Percentiles rank a stretch among this genome's conserved stretches.
phyloP scores from a whole-genome alignment of 176 grass and related monocot genomes.

The Phoenix roebelenii region DNA sequence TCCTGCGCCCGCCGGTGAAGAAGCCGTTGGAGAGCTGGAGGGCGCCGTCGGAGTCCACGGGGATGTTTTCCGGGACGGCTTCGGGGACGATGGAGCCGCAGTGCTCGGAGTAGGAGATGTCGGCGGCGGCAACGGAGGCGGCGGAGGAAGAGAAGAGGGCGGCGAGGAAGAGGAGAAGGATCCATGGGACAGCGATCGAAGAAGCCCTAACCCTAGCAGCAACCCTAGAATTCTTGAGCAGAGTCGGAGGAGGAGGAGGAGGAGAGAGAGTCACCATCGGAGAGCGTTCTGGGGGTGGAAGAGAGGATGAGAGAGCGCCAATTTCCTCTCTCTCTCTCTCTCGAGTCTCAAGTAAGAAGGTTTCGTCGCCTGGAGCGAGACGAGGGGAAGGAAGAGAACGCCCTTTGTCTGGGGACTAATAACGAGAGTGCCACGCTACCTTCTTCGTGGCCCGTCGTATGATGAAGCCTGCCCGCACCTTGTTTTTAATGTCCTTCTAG shows the following conservation, averaged over 20 bases:
- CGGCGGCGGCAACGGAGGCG: not conserved
- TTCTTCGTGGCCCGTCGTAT: too few relatives aligned
- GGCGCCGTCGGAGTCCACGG: not conserved
- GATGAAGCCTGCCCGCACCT: too few relatives aligned
- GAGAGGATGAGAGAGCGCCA: not conserved
- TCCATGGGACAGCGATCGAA: constrained; percentile 4
- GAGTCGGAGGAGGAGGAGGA: constrained; percentile 11
- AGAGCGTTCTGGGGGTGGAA: not conserved
- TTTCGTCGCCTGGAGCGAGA: too few relatives aligned
- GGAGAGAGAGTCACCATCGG: not conserved
- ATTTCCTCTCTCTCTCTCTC: too few relatives aligned
- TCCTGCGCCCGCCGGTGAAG: constrained; percentile 37
- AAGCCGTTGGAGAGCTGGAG: constrained; percentile 50
- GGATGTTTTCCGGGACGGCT: constrained; percentile 6
- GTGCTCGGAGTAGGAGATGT: constrained; percentile 32
- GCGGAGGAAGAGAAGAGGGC: not conserved
- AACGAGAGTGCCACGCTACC: too few relatives aligned
- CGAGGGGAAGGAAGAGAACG: too few relatives aligned
- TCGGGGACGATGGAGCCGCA: constrained; percentile 31
- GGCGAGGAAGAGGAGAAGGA: constrained; percentile 15
- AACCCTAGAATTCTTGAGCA: not conserved
- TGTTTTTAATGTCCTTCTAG: too few relatives aligned
- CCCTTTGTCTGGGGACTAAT: too few relatives aligned
- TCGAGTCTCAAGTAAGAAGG: too few relatives aligned
- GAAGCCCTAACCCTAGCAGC: constrained; percentile 8